Conservation (phyloP, 106 monocot genomes). For the Alisma plantagoaquatica region DNA sequence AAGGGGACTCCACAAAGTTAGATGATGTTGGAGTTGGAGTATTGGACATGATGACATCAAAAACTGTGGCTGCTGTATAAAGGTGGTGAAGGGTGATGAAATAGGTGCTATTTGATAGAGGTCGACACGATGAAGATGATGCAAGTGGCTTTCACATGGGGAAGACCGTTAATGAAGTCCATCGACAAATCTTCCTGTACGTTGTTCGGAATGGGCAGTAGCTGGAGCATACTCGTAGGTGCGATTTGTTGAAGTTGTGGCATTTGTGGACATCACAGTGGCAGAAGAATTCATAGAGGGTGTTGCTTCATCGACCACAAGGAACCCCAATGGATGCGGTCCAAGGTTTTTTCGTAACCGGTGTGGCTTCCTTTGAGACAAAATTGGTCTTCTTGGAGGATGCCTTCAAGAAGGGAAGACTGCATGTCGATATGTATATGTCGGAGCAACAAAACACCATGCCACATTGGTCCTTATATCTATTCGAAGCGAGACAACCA, state of each 20-base stretch:
- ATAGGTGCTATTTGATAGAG: not conserved
- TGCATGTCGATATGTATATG: no score
- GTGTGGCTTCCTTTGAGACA: not conserved
- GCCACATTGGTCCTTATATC: not conserved
- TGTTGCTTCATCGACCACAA: not conserved
- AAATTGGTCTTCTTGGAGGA: not conserved
- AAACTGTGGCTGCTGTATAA: not conserved
- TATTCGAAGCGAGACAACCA: not conserved
- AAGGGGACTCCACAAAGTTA: no score
- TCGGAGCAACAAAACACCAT: no score
- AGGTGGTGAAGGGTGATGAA: not conserved
- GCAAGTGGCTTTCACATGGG: not conserved
- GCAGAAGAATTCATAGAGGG: no score
- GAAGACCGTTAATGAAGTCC: slow-evolving; percentile 1
- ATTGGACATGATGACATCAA: not conserved
- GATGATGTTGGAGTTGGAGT: not conserved
- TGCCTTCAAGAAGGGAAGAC: not conserved
- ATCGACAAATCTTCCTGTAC: not conserved
- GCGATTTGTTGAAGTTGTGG: not conserved
- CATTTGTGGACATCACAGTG: not conserved
- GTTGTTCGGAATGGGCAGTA: not conserved
- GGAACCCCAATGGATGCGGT: not conserved
- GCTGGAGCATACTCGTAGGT: not conserved
- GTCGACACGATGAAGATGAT: slow-evolving; percentile 2
- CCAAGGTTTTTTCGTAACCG: not conserved